Evolutionary conservation across 208 protist species (phyloP).

Genomic region (Trypanosoma scelopori): DNA sequence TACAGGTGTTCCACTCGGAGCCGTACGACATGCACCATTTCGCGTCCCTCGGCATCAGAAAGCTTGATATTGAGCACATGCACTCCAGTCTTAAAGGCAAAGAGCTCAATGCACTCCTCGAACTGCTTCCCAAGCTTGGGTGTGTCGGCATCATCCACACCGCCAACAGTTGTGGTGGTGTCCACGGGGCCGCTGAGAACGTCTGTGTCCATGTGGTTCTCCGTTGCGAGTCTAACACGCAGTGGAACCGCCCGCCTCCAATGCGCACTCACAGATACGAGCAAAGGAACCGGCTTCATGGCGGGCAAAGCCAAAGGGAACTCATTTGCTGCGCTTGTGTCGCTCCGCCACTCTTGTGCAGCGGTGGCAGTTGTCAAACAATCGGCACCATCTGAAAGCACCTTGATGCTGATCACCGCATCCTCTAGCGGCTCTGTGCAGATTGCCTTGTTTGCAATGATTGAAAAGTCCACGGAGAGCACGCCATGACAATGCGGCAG

Average conservation of each 20-base stretch:
- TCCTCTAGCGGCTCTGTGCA: conserved; percentile 81
- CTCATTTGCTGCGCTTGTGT: neutral
- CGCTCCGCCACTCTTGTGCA: neutral
- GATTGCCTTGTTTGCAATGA: conserved; percentile 40
- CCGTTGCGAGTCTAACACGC: conserved; percentile 52
- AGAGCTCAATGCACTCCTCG: conserved; percentile 60
- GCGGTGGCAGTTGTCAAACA: neutral
- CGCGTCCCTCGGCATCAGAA: conserved; percentile 50
- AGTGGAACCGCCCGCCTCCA: conserved; percentile 70
- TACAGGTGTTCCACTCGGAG: conserved; percentile 45
- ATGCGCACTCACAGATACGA: conserved; percentile 45
- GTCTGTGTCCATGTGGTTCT: conserved; percentile 65
- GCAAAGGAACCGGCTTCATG: conserved; percentile 53
- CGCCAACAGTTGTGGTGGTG: conserved; percentile 46
- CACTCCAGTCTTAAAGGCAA: conserved; percentile 77
- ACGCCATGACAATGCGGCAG: conserved; percentile 56
- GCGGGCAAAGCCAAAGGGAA: conserved; percentile 38
- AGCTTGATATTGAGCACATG: conserved; percentile 66
- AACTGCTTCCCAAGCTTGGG: conserved; percentile 21
- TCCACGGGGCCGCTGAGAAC: conserved; percentile 69
- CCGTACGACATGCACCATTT: conserved; percentile 56
- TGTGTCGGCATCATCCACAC: conserved; percentile 1
- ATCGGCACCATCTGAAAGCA: neutral
- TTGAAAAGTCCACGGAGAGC: conserved; percentile 61
- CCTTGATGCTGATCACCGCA: conserved; percentile 44